phyloP scores from a whole-genome alignment of 306 rosid species.

The Lathyrus tuberosus region DNA sequence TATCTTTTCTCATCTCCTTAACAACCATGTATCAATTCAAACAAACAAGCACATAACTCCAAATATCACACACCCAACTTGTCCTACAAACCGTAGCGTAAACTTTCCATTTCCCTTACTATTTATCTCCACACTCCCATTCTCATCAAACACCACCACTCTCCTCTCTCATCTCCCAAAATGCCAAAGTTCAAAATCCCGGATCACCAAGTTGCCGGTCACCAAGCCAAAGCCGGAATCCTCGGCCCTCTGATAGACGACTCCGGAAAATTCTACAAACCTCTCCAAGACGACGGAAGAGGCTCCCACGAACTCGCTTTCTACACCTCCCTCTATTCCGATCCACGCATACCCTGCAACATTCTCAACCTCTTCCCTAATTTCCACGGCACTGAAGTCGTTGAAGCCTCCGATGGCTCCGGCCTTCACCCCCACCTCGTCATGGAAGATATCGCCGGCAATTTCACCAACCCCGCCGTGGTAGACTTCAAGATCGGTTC shows the following conservation, averaged over 20 bases:
- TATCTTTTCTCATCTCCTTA: too few relatives aligned
- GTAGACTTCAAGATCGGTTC: conserved; percentile 81
- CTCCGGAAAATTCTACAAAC: conserved; percentile 81
- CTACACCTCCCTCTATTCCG: conserved; percentile 46
- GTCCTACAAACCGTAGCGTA: too few relatives aligned
- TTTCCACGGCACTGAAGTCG: conserved; percentile 55
- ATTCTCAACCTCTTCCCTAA: conserved; percentile 59
- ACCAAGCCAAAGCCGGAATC: conserved; percentile 55
- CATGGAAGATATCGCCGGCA: conserved; percentile 51
- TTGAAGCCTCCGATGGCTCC: conserved; percentile 77
- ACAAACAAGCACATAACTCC: too few relatives aligned
- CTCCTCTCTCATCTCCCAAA: conserved; percentile 2
- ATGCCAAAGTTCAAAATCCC: conserved; percentile 78
- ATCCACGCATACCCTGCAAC: conserved; percentile 42
- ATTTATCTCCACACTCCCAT: not conserved
- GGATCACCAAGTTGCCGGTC: conserved; percentile 93
- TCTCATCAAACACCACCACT: not conserved
- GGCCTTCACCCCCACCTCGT: conserved; percentile 70
- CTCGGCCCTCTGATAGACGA: conserved; percentile 80
- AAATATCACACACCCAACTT: too few relatives aligned
- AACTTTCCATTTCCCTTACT: too few relatives aligned
- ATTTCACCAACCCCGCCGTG: conserved; percentile 48
- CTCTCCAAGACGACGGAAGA: conserved; percentile 63
- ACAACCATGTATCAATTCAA: too few relatives aligned
- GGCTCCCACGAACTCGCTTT: conserved; percentile 64